Evolutionary conservation across 139 green algal genomes (phyloP), one percentile per base, ranked within the genome.

Genomic region (Mesotaenium endlicherianum): DNA sequence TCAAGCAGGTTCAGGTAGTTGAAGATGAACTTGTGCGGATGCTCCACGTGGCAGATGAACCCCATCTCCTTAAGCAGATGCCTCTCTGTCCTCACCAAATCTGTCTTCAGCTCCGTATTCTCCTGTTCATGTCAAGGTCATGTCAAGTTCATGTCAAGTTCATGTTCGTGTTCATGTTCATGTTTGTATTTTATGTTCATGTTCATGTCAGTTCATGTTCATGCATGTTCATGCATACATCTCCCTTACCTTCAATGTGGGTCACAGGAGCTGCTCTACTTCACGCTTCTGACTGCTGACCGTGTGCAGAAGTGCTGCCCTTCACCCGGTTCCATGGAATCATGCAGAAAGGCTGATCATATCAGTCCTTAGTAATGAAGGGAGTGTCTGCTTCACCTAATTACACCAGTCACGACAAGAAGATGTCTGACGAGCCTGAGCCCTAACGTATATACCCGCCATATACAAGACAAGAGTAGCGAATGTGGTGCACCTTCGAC

Each of bases 1-100:
- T 93, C 42, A 39, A 97, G 87, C 39, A 91, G 38, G 49, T 92
- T 47, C 30, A 93, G 78, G 77, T 95, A 95, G 83, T 91, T 95
- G 74, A 97, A 90, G 36, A 97, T 83, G 57, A 94, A 94, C 80
- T 95, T 97, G 89, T 98, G 95, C 0, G 95, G 95, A 81, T 97
- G 95, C 68, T 97, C 93, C 49, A 94, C 92, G 82, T 97, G 92
- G 43, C 92, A 80, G 6, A 97, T 90, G 80, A 97, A 97, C 17
- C 94, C 94, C 82, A 97, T 94, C 2, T 90, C 88, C 38, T 92
- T 91, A 39, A 98, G 92, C 76, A 97, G 88, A 45, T 93, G 89
- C 1, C 92, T 88, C 90, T 98, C 95, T 1, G 92, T 92, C 81
- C 77, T 49, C 3, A 94, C 71, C 43, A 89, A 16, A 16, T 91